phyloP scores from a whole-genome alignment of 2,329 filamentous ascomycete species.

The Cercospora janseana region DNA sequence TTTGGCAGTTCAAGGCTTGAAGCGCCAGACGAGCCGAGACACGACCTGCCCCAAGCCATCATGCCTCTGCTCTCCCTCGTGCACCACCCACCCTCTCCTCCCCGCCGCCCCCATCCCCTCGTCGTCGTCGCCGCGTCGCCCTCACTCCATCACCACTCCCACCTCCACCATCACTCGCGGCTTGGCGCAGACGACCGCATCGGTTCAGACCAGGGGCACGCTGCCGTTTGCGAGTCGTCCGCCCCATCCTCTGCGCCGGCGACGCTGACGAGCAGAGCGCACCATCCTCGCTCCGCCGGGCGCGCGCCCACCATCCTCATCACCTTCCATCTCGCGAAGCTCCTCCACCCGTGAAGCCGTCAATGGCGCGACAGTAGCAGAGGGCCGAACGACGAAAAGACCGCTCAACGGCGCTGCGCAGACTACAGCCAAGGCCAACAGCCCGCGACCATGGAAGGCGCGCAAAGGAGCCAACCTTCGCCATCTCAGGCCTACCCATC shows the following conservation, averaged over 20 bases:
- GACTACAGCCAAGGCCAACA: constrained; percentile 5
- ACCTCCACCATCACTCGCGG: constrained; percentile 7
- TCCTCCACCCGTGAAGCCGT: constrained; percentile 4
- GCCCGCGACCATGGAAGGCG: constrained; percentile 22
- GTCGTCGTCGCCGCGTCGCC: constrained; percentile 12
- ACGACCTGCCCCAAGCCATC: constrained; percentile 4
- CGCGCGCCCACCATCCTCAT: constrained; percentile 6
- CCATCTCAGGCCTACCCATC: constrained; percentile 16
- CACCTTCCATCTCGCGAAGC: not conserved
- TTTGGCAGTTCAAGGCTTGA: constrained; percentile 5
- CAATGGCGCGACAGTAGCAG: constrained; percentile 14
- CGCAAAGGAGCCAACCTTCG: constrained; percentile 14
- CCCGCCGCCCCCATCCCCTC: constrained; percentile 5
- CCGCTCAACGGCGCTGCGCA: constrained; percentile 4
- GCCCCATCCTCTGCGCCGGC: not conserved
- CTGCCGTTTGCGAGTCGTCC: constrained; percentile 6
- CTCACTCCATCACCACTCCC: constrained; percentile 7
- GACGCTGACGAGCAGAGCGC: not conserved
- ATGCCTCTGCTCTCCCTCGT: not conserved
- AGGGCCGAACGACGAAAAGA: not conserved
- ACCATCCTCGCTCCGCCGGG: not conserved
- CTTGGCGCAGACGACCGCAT: constrained; percentile 11
- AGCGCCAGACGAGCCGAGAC: constrained; percentile 5
- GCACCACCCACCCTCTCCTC: not conserved
- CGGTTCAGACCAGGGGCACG: constrained; percentile 11